A percentile compares a stretch with the other conserved stretches of the same genome.
Evolutionary conservation across 345 rosid species (phyloP).

Genomic region (Melaleuca quinquenervia): DNA sequence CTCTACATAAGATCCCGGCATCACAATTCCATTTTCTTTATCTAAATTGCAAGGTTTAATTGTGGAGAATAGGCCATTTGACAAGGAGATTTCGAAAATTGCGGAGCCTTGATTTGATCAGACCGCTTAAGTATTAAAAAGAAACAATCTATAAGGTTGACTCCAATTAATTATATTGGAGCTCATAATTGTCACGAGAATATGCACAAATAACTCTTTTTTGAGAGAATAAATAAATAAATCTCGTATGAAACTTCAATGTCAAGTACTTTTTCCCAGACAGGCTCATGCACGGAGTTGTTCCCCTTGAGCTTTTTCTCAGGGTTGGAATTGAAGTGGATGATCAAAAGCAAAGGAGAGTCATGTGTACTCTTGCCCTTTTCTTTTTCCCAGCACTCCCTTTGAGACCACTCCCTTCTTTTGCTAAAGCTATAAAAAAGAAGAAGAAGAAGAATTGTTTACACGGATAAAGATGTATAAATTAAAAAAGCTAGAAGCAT

Average conservation of each 20-base stretch:
- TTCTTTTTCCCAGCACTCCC: not conserved
- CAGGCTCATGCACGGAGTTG: not conserved
- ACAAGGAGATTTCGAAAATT: not conserved
- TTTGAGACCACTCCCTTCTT: not conserved
- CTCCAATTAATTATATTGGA: not conserved
- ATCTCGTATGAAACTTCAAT: not conserved
- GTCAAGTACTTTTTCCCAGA: not conserved
- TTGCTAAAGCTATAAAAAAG: not conserved
- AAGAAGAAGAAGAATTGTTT: not conserved
- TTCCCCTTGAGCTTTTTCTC: not conserved
- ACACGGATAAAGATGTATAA: not conserved
- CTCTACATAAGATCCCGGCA: not conserved
- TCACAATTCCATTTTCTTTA: not conserved
- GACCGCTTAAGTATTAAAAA: not conserved
- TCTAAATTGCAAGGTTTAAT: not conserved
- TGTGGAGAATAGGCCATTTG: not conserved
- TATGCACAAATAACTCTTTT: not conserved
- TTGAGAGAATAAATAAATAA: not conserved
- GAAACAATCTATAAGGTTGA: not conserved
- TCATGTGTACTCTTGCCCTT: not conserved
- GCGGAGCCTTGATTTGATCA: not conserved
- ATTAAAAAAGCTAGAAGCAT: not conserved
- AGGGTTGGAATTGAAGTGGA: not conserved
- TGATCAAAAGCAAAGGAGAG: not conserved
- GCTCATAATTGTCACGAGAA: not conserved